Base-by-base conservation (phyloP, 768 basidiomycete species). In the Amanita exitialis region DNA sequence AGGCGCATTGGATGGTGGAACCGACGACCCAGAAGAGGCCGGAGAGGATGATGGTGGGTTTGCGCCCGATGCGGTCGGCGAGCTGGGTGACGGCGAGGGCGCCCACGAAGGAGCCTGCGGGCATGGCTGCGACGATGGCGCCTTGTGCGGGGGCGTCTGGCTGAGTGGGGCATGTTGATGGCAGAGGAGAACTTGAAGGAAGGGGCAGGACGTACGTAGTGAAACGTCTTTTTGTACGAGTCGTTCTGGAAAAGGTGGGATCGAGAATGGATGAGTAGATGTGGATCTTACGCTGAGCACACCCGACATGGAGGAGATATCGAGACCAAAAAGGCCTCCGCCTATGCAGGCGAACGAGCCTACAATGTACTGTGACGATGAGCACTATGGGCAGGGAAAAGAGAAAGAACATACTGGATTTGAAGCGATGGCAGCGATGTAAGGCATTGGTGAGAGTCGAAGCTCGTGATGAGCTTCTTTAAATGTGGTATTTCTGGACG, bases 341-440 rank as follows among this genome's bases (percentile, higher is more conserved):
- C 86, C 85, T 55, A 88, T 86, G 62, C 86, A 88, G 64, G 86
- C 85, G 65, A 88, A 88, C 15, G 82, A 79, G 27, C 86, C 86
- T 50, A 87, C 86, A 52, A 86, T 64, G 63, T 86, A 86, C 84
- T 86, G 54, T 30, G 20, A 52, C 2, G 30, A 20, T 46, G 6
- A 21, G 18, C 27, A 23, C 10, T 16, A 47, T 2, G 6, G 13
- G 18, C 21, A 2, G 3, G 21, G 13, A 10, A 23, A 12, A 28
- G 28, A 18, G 34, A 13, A 32, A 18, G 21, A 21, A 53, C 60
- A 28, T 45, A 63, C 62, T 20, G 62, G 62, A 49, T 63, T 68
- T 10, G 66, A 61, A 18, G 66, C 66, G 45, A 67, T 64, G 30
- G 43, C 56, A 12, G 66, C 66, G 55, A 61, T 67, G 53, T 66